A percentile compares a stretch with the other conserved stretches of the same genome.
Evolutionary conservation across 2,329 filamentous ascomycete genomes (phyloP).

Genomic region (Cercospora berteroae): DNA sequence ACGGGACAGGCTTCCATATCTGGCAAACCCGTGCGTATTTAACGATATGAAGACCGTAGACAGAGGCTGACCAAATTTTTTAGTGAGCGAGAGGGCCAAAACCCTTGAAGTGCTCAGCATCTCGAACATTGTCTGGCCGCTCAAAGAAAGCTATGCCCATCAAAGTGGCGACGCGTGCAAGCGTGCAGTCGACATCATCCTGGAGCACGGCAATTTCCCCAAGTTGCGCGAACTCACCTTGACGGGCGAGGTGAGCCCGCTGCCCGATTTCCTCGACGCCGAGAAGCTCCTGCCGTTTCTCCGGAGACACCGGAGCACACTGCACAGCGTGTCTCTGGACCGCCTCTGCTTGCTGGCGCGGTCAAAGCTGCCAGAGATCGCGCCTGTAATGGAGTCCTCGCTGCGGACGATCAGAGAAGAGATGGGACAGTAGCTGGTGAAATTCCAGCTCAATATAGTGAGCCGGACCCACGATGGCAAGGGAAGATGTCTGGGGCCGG

Average conservation of each 20-base stretch:
- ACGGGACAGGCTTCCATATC: background rate
- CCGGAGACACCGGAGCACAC: background rate
- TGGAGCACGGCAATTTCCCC: background rate
- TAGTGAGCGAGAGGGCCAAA: background rate
- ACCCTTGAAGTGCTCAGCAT: background rate
- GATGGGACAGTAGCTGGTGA: background rate
- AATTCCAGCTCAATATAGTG: background rate
- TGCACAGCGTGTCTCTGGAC: background rate
- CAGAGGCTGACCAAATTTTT: background rate
- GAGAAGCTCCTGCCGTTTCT: background rate
- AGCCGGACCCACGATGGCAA: background rate
- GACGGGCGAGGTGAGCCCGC: background rate
- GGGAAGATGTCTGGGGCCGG: background rate
- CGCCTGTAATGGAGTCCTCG: background rate
- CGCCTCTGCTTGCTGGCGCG: background rate
- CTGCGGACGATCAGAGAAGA: background rate
- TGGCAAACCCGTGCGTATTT: background rate
- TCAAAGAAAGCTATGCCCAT: background rate
- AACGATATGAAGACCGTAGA: background rate
- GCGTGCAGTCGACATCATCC: background rate
- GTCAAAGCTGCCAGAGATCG: background rate
- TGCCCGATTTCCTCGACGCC: background rate
- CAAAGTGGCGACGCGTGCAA: background rate
- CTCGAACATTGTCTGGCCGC: background rate
- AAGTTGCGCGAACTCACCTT: background rate